Conservation (phyloP, 2,329 filamentous ascomycete genomes). For the Fusarium caatingaense region DNA sequence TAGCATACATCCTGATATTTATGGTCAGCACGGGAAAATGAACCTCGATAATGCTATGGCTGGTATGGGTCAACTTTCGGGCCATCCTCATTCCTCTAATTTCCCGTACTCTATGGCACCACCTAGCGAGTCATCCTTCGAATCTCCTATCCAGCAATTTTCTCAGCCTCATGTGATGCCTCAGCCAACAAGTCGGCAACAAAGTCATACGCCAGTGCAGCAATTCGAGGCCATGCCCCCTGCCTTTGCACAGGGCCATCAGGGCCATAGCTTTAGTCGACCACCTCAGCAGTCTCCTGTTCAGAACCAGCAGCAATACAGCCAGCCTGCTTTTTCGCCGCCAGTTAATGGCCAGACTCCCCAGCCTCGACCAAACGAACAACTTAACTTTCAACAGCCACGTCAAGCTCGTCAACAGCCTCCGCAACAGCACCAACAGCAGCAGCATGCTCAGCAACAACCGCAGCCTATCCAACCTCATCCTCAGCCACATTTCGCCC, state of each 20-base stretch:
- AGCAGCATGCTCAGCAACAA: slow-evolving; percentile 35
- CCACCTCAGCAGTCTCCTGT: slow-evolving; percentile 49
- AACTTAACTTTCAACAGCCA: slow-evolving; percentile 40
- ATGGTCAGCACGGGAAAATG: slow-evolving; percentile 51
- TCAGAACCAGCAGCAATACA: slow-evolving; percentile 46
- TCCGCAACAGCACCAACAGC: slow-evolving; percentile 26
- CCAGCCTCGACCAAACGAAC: slow-evolving; percentile 42
- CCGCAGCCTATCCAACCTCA: slow-evolving; percentile 33
- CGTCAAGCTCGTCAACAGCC: slow-evolving; percentile 43
- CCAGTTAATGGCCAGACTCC: slow-evolving; percentile 44
- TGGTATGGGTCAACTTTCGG: slow-evolving; percentile 49
- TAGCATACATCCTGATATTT: slow-evolving; percentile 54
- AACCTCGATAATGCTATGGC: slow-evolving; percentile 45
- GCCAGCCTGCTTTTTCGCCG: slow-evolving; percentile 41
- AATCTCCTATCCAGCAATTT: slow-evolving; percentile 49
- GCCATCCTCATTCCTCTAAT: slow-evolving; percentile 49
- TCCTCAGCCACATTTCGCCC: slow-evolving; percentile 39
- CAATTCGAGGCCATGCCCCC: slow-evolving; percentile 47
- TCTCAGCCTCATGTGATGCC: slow-evolving; percentile 50
- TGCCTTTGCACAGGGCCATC: slow-evolving; percentile 45
- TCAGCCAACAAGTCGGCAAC: slow-evolving; percentile 48
- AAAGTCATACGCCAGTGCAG: slow-evolving; percentile 51
- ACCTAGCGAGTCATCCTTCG: slow-evolving; percentile 50
- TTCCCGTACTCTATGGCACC: slow-evolving; percentile 52
- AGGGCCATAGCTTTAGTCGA: slow-evolving; percentile 43